Conservation (phyloP, 2,329 filamentous ascomycete species). For the Botrytis galanthina region DNA sequence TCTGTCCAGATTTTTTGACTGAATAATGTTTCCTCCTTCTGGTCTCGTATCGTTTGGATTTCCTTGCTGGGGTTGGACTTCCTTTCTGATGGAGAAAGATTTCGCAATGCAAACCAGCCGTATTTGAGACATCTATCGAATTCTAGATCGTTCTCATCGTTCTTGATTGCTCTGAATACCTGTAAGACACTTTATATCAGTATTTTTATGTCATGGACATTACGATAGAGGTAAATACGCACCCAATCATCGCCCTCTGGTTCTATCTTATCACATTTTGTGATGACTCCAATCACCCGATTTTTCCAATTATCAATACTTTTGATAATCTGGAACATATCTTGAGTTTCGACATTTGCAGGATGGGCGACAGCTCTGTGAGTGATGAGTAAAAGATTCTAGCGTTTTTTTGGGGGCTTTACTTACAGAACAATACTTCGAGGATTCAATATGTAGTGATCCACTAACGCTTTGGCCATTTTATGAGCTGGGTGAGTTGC, state of each 20-base stretch:
- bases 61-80: not conserved
- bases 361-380: constrained; percentile 44
- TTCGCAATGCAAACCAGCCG: constrained; percentile 9
- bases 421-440: constrained; percentile 44
- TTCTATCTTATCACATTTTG: constrained; percentile 13
- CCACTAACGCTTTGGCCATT: constrained; percentile 27
- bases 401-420: too few species aligned
- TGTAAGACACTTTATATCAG: not conserved
- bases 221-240: not conserved
- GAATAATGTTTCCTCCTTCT: not conserved
- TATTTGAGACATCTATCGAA: constrained; percentile 4
- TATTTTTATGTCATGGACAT: too few species aligned
- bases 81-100: not conserved
- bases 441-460: constrained; percentile 41
- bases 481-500: constrained; percentile 19
- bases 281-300: constrained; percentile 9
- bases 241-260: constrained; percentile 8
- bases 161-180: constrained; percentile 1
- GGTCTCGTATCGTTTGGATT: not conserved
- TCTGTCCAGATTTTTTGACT: not conserved
- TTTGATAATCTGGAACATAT: constrained; percentile 32
- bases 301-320: not conserved
- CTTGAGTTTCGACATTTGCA: constrained; percentile 42
- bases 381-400: not conserved
- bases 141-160: not conserved